These are phyloP conservation scores for Pseudogymnoascus sp. DNA, from an alignment of 2,329 filamentous ascomycete genomes.

Conservation along the genomic window DNA sequence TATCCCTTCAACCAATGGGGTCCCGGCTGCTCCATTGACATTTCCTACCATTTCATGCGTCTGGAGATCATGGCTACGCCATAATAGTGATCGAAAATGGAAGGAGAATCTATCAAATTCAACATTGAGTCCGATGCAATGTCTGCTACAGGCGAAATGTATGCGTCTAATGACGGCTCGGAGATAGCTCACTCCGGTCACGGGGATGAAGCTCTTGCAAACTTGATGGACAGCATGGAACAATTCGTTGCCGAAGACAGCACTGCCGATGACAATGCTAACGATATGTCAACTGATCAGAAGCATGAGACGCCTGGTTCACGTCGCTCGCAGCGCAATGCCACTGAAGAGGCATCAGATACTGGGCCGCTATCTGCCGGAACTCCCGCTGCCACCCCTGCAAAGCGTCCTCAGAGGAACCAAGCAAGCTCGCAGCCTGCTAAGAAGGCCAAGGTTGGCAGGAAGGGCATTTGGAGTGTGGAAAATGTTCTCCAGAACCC, in stretches of 20 bases:
- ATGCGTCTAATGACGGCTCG: neutral
- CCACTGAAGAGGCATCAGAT: neutral
- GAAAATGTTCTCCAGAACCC: constrained; percentile 10
- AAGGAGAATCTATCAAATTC: neutral
- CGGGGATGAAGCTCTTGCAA: neutral
- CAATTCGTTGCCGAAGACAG: neutral
- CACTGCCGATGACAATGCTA: neutral
- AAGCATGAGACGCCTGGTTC: neutral
- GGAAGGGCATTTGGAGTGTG: neutral
- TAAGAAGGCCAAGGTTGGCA: neutral
- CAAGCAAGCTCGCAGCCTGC: neutral
- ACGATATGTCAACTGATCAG: neutral
- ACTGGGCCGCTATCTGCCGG: neutral
- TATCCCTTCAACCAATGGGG: neutral
- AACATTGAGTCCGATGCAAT: neutral
- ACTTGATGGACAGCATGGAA: constrained; percentile 1
- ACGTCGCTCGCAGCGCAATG: neutral
- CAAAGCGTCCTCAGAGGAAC: neutral
- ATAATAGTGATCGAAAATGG: neutral
- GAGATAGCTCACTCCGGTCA: neutral
- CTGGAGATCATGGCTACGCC: neutral
- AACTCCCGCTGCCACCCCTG: neutral
- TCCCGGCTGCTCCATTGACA: neutral
- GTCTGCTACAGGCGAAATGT: neutral
- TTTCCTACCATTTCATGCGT: neutral